These are phyloP conservation scores for Breynia disticha DNA, from an alignment of 441 rosid species.

Conservation along the genomic window DNA sequence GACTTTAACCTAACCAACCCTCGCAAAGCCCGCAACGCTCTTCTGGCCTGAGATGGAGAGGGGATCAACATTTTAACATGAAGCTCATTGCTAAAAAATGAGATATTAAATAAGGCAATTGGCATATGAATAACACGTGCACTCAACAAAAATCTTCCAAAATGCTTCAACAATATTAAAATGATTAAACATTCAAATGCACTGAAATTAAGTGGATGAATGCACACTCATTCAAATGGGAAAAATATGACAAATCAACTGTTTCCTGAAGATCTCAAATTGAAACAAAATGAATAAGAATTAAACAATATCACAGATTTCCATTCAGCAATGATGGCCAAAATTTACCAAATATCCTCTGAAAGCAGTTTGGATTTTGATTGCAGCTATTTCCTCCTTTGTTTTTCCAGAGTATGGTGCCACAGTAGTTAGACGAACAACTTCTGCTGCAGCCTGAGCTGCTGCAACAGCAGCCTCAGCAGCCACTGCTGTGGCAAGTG, in stretches of 20 bases:
- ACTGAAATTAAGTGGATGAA: background rate
- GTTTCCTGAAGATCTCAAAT: background rate
- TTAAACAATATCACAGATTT: background rate
- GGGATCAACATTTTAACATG: background rate
- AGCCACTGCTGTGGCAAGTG: constrained; percentile 76
- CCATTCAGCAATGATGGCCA: background rate
- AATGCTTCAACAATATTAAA: background rate
- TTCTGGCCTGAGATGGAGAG: constrained; percentile 48
- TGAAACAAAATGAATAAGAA: background rate
- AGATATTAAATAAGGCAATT: too few relatives aligned
- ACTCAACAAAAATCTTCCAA: too few relatives aligned
- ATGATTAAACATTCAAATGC: background rate
- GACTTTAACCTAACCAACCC: constrained; percentile 80
- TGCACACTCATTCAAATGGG: too few relatives aligned
- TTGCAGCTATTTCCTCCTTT: constrained; percentile 69
- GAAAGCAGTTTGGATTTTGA: constrained; percentile 81
- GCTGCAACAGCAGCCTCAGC: constrained; percentile 89
- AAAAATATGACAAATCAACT: too few relatives aligned
- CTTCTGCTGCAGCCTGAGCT: constrained; percentile 94
- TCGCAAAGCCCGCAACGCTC: constrained; percentile 78
- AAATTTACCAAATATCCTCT: constrained; percentile 67
- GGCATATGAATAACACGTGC: background rate
- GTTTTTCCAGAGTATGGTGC: constrained; percentile 50
- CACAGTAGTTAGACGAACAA: constrained; percentile 53
- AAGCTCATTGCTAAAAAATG: background rate